Evolutionary conservation across 148 eudicot species (phyloP).

Genomic region (Pouteria glomerata): DNA sequence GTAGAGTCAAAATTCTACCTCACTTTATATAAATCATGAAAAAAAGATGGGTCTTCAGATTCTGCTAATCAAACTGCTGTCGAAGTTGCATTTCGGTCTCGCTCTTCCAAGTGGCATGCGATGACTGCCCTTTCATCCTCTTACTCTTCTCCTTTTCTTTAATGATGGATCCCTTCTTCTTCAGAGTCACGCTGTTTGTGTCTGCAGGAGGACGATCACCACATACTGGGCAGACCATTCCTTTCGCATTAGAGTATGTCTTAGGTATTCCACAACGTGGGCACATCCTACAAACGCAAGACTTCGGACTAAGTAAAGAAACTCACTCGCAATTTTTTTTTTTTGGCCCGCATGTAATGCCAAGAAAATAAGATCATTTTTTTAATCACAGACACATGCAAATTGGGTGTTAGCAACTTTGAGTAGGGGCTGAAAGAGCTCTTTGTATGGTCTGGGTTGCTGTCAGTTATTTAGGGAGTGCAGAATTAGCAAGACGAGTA

Average conservation of each 20-base stretch:
- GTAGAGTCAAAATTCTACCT: no score
- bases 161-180: slow-evolving; percentile 75
- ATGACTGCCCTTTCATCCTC: slow-evolving; percentile 97
- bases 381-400: no score
- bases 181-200: slow-evolving; percentile 34
- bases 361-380: no score
- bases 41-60: not conserved
- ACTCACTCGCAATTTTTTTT: no score
- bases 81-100: slow-evolving; percentile 98
- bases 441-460: no score
- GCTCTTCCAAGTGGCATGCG: slow-evolving; percentile 96
- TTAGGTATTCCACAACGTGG: slow-evolving; percentile 87
- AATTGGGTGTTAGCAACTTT: no score
- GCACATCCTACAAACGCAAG: slow-evolving; percentile 59
- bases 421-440: no score
- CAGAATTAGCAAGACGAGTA: no score
- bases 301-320: not conserved
- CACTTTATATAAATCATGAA: no score
- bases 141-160: slow-evolving; percentile 96
- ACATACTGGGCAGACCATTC: slow-evolving; percentile 83
- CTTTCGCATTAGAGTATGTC: slow-evolving; percentile 63
- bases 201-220: slow-evolving; percentile 51
- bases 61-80: slow-evolving; percentile 81
- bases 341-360: no score
- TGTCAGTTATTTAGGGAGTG: no score